These are phyloP conservation scores for Aurantiochytrium sp. DNA, from an alignment of 108 stramenopile species.

Conservation along the genomic window DNA sequence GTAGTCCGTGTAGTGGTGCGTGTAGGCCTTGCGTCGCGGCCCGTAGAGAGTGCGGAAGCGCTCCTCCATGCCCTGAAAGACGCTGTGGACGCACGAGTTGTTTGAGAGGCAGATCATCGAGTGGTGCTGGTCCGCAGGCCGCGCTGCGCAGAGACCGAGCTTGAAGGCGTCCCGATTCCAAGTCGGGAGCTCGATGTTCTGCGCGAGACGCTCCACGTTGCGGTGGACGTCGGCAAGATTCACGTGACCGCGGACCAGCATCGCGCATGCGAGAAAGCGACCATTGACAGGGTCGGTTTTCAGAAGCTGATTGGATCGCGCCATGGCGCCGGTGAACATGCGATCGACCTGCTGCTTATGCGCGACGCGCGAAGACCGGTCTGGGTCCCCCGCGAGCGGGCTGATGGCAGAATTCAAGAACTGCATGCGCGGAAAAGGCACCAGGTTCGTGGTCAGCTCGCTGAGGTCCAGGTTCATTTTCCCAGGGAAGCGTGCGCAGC, in stretches of 20 bases:
- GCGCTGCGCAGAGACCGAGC: slow-evolving; percentile 51
- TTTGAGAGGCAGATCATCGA: slow-evolving; percentile 50
- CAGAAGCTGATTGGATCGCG: slow-evolving; percentile 40
- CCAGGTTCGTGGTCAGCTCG: slow-evolving; percentile 65
- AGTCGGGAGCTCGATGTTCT: slow-evolving; percentile 41
- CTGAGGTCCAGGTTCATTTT: slow-evolving; percentile 66
- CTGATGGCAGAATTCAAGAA: slow-evolving; percentile 39
- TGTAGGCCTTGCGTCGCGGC: slow-evolving; percentile 45
- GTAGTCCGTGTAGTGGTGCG: slow-evolving; percentile 59
- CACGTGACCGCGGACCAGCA: slow-evolving; percentile 53
- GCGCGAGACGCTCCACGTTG: slow-evolving; percentile 41
- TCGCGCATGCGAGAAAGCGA: slow-evolving; percentile 48
- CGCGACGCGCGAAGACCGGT: not conserved
- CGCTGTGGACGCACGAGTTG: slow-evolving; percentile 41
- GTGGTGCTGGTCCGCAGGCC: slow-evolving; percentile 23
- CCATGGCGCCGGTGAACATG: slow-evolving; percentile 40
- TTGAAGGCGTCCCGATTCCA: slow-evolving; percentile 68
- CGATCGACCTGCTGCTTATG: not conserved
- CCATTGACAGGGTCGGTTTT: slow-evolving; percentile 34
- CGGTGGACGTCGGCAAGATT: slow-evolving; percentile 46
- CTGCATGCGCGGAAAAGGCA: slow-evolving; percentile 62
- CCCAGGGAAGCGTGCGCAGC: slow-evolving; percentile 55
- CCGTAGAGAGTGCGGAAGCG: slow-evolving; percentile 49
- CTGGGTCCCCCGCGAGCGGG: not conserved
- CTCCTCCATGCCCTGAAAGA: slow-evolving; percentile 34